Evolutionary conservation across 139 green algal genomes (phyloP).

Genomic region (Asterochloris erici): DNA sequence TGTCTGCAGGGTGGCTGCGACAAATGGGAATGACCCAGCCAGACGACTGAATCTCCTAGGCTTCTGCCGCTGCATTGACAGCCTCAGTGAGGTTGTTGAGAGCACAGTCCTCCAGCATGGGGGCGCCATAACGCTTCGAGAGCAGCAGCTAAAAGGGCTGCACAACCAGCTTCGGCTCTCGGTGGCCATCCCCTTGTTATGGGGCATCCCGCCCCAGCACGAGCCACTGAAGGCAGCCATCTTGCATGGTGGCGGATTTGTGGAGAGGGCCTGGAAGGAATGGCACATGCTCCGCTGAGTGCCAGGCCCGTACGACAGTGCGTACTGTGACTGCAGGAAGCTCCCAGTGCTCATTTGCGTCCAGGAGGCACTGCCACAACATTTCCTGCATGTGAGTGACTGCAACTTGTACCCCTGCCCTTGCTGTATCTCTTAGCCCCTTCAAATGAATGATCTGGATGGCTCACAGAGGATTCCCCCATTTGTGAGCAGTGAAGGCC

Average conservation of each 20-base stretch:
- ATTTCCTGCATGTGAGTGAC: neutral
- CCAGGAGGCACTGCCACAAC: neutral
- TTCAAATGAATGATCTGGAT: neutral
- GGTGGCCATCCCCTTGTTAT: constrained; percentile 71
- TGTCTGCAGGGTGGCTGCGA: constrained; percentile 44
- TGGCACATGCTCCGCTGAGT: constrained; percentile 22
- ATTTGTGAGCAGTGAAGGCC: neutral
- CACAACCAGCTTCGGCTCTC: constrained; percentile 62
- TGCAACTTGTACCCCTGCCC: neutral
- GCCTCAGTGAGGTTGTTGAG: constrained; percentile 42
- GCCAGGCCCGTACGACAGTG: neutral
- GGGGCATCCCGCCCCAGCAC: constrained; percentile 67
- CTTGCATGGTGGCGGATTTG: constrained; percentile 29
- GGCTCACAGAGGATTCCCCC: neutral
- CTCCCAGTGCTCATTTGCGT: neutral
- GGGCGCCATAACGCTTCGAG: constrained; percentile 46
- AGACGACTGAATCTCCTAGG: constrained; percentile 62
- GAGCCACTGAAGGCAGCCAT: constrained; percentile 54
- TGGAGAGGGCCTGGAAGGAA: constrained; percentile 31
- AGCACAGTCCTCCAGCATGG: constrained; percentile 32
- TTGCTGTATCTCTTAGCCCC: neutral
- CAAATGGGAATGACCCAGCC: constrained; percentile 58
- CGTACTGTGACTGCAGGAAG: neutral
- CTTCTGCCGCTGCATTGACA: constrained; percentile 65
- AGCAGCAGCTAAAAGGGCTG: constrained; percentile 49